Base-by-base conservation (phyloP, 1,284 basidiomycete species). In the Pseudozyma sp. region DNA sequence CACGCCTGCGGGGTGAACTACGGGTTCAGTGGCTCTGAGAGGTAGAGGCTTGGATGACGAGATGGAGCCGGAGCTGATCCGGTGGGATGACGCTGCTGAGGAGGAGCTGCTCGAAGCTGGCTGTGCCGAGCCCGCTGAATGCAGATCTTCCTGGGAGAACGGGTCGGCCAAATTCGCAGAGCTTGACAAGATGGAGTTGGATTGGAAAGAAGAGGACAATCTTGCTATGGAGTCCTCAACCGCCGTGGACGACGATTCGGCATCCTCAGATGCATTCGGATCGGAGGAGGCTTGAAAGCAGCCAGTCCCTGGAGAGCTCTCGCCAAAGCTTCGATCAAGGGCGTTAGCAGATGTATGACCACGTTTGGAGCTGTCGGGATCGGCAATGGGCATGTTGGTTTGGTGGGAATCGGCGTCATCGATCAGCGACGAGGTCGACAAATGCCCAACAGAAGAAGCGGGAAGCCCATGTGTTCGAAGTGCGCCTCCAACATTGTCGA, bases 91-190 rank as follows among this genome's bases (percentile, higher is more conserved):
- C n/a, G 9, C 14, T n/a, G 19, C 16, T 4, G 2, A 13, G 1
- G 10, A 37, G 7, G 34, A 29, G 45, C 24, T 40, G 14, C 5
- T 39, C 10, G 29, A 10, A 14, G 42, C 30, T 10, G 46, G 16
- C n/a, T 33, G n/a, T 34, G 14, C 19, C 7, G 31, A 31, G 10
- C n/a, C 39, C 10, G 40, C 10, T 7, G 54, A 17, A 13, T 1
- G 54, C 1, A 40, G 4, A 10, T 55, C 58, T 8, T 69, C 67
- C 10, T 65, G 24, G 7, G 57, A 58, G 30, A 77, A 77, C 9
- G 75, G 75, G 37, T 77, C 75, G 37, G 66, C 75, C 7, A 77
- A 62, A 35, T 70, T 52, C 4, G 75, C 75, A 4, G 75, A 77
- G 55, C 75, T 77, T 16, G 75, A 64, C 50, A 59, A 44, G 55